A percentile compares a stretch with the other conserved stretches of the same genome.
Evolutionary conservation across 495 filamentous ascomycete species (phyloP).

Genomic region (Tuber microsphaerosporum): DNA sequence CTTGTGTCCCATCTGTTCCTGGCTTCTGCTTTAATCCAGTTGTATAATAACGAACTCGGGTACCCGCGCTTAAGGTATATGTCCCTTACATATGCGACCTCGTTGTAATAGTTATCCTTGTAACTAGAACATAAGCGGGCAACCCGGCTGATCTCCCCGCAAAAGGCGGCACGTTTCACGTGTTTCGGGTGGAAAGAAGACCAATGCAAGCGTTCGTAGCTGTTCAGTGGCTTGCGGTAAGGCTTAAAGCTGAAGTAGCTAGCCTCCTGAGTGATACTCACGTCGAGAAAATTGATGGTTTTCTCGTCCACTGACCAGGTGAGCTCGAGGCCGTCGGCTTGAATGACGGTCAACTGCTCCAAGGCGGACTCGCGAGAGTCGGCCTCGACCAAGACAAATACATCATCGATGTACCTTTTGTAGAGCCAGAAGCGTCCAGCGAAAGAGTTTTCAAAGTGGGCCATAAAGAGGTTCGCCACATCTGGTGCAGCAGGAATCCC

Average conservation of each 20-base stretch:
- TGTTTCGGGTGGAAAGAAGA: background rate
- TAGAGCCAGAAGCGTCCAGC: background rate
- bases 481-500: constrained; percentile 7
- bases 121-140: too few species aligned
- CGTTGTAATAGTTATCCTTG: background rate
- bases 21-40: too few species aligned
- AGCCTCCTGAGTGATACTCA: background rate
- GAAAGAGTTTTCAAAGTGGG: background rate
- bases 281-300: too few species aligned
- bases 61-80: too few species aligned
- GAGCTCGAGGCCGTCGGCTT: too few species aligned
- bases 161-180: background rate
- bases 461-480: background rate
- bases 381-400: background rate
- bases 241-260: background rate
- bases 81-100: too few species aligned
- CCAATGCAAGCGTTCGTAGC: constrained; percentile 2
- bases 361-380: background rate
- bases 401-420: constrained; percentile 8
- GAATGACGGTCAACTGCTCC: background rate
- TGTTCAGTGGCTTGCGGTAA: constrained; percentile 10
- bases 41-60: too few species aligned
- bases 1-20: too few species aligned
- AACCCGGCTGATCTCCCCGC: too few species aligned
- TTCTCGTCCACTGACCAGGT: background rate